These are phyloP conservation scores for Hypoxylon fragiforme DNA, from an alignment of 495 filamentous ascomycete species.

Conservation along the genomic window DNA sequence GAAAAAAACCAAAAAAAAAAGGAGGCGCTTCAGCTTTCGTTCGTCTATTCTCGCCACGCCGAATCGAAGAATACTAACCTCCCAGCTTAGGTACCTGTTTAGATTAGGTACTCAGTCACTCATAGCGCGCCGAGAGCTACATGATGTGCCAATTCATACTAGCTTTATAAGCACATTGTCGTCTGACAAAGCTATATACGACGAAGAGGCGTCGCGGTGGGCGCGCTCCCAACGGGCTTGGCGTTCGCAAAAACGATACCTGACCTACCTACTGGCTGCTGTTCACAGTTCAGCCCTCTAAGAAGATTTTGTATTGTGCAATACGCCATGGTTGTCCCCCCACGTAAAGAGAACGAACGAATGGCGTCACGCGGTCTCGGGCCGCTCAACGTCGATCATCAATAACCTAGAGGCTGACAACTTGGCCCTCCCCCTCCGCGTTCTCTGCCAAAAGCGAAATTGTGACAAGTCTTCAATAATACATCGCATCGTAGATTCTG, in stretches of 20 bases:
- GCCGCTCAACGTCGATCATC: constrained; percentile 14
- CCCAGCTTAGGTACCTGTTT: neutral
- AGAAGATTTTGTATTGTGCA: constrained; percentile 7
- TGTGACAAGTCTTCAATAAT: no score
- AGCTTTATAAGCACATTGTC: constrained; percentile 6
- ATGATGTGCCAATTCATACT: neutral
- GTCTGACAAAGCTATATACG: neutral
- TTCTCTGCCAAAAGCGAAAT: no score
- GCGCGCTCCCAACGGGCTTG: constrained; percentile 18
- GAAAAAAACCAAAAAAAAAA: neutral
- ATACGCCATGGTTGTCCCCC: constrained; percentile 7
- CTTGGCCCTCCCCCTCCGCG: neutral
- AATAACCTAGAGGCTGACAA: constrained; percentile 21
- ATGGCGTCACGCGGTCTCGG: constrained; percentile 24
- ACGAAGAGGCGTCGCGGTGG: constrained; percentile 4
- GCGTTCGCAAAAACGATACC: constrained; percentile 8
- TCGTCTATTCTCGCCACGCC: no score
- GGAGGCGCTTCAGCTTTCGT: no score
- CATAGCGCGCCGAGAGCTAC: no score
- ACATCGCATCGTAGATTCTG: no score
- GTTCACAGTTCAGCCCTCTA: constrained; percentile 3
- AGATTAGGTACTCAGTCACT: no score
- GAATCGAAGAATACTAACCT: no score
- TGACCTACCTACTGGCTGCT: neutral
- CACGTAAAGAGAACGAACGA: constrained; percentile 20